These are phyloP conservation scores for Suillus subaureus DNA, from an alignment of 768 basidiomycete species.

Conservation along the genomic window DNA sequence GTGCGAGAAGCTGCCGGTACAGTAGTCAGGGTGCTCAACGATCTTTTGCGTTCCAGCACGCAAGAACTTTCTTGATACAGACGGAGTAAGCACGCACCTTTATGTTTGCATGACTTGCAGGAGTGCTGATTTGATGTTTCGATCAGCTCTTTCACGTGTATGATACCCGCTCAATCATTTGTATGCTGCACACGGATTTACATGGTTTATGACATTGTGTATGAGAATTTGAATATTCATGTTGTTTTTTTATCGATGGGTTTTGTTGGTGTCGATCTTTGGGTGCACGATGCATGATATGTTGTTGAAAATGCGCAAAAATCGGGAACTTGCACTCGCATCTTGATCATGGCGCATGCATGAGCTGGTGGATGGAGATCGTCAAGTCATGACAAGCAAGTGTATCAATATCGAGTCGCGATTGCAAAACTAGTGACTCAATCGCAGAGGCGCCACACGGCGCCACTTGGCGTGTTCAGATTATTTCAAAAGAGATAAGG, in stretches of 20 bases:
- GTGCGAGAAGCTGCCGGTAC: conserved; percentile 74
- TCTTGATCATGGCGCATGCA: neutral
- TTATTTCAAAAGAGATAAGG: conserved; percentile 2
- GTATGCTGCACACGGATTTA: conserved; percentile 24
- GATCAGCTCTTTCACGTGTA: conserved; percentile 24
- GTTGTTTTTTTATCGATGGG: neutral
- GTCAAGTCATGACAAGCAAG: neutral
- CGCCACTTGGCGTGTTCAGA: neutral
- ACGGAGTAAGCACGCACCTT: conserved; percentile 28
- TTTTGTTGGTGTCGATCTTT: neutral
- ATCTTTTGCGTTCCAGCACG: conserved; percentile 58
- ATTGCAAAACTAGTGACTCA: neutral
- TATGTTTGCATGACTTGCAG: neutral
- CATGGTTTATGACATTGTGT: conserved; percentile 6
- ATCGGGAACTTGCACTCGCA: neutral
- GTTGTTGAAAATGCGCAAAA: neutral
- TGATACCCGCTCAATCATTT: conserved; percentile 35
- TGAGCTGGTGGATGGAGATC: neutral
- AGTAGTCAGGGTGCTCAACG: conserved; percentile 72
- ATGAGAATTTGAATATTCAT: conserved; percentile 6
- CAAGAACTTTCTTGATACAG: conserved; percentile 38
- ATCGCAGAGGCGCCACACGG: too few species aligned
- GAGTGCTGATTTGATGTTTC: conserved; percentile 15
- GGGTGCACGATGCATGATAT: neutral
- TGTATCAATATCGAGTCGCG: neutral